phyloP scores from a whole-genome alignment of 805 yeast species.

The Candida ortonii region DNA sequence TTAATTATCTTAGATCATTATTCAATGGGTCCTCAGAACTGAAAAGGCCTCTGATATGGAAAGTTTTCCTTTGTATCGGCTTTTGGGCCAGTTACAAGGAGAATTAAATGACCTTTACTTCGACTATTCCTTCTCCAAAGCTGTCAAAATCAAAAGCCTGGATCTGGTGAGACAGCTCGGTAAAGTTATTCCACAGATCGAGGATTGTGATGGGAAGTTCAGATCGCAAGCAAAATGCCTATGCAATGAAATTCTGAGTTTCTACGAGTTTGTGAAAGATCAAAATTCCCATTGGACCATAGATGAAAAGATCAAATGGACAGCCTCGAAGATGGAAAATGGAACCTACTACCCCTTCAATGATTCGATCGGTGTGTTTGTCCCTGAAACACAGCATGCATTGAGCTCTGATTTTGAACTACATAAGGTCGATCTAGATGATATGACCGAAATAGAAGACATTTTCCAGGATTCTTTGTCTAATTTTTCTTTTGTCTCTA shows the following conservation, averaged over 20 bases:
- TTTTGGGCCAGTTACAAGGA: slow-evolving; percentile 8
- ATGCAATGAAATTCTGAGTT: slow-evolving; percentile 9
- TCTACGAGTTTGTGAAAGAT: slow-evolving; percentile 12
- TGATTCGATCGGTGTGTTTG: slow-evolving; percentile 10
- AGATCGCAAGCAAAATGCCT: slow-evolving; percentile 5
- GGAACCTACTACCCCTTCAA: slow-evolving; percentile 9
- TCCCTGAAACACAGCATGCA: slow-evolving; percentile 1
- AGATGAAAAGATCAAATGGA: slow-evolving; percentile 23
- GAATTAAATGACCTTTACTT: slow-evolving; percentile 4
- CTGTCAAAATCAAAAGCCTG: slow-evolving; percentile 4
- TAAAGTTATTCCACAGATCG: slow-evolving; percentile 3
- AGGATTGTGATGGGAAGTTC: not conserved
- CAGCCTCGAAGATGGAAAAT: slow-evolving; percentile 15
- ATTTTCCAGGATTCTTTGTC: slow-evolving; percentile 51
- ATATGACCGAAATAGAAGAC: slow-evolving; percentile 21
- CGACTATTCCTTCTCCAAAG: slow-evolving; percentile 9
- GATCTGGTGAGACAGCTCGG: slow-evolving; percentile 7
- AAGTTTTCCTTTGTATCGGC: too few species aligned
- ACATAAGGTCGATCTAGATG: slow-evolving; percentile 7
- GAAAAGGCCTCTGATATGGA: not conserved
- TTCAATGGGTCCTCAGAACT: too few species aligned
- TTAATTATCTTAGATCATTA: too few species aligned
- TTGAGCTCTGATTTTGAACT: slow-evolving; percentile 1
- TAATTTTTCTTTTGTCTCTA: slow-evolving; percentile 76
- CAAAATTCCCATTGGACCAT: slow-evolving; percentile 4